These are phyloP conservation scores for Fragaria vesca DNA, from an alignment of 306 rosid species.

Conservation along the genomic window DNA sequence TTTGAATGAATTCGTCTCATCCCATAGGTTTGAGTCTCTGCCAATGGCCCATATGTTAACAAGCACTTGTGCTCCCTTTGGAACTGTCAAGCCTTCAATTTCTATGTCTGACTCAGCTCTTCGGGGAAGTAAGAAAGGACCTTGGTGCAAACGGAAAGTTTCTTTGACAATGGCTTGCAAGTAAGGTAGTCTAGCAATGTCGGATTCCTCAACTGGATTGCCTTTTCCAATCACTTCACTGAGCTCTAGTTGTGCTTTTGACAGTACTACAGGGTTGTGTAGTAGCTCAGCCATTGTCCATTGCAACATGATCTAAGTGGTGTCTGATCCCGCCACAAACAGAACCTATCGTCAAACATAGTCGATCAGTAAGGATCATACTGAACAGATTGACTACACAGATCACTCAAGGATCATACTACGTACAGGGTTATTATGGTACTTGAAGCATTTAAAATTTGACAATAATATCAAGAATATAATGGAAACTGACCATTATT, in stretches of 20 bases:
- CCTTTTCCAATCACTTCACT: slow-evolving; percentile 46
- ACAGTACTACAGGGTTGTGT: slow-evolving; percentile 36
- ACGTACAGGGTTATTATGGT: too few relatives aligned
- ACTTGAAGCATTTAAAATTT: too few relatives aligned
- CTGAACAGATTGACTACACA: too few relatives aligned
- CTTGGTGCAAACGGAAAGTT: slow-evolving; percentile 43
- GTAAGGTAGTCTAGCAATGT: slow-evolving; percentile 38
- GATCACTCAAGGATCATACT: too few relatives aligned
- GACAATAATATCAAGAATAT: too few relatives aligned
- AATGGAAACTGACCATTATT: slow-evolving; percentile 23
- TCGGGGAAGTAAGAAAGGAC: slow-evolving; percentile 49
- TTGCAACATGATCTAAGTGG: slow-evolving; percentile 42
- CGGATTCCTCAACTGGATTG: slow-evolving; percentile 49
- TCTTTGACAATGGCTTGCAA: slow-evolving; percentile 58
- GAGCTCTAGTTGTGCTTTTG: slow-evolving; percentile 42
- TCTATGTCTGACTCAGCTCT: slow-evolving; percentile 44
- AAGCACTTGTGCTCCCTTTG: slow-evolving; percentile 44
- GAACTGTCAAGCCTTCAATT: slow-evolving; percentile 39
- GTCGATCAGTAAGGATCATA: too few relatives aligned
- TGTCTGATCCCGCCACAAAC: slow-evolving; percentile 56
- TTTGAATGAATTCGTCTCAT: slow-evolving; percentile 30
- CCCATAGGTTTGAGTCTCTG: slow-evolving; percentile 43
- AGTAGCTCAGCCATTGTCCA: slow-evolving; percentile 65
- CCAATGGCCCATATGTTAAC: slow-evolving; percentile 54
- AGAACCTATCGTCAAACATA: slow-evolving; percentile 30